Base-by-base conservation (phyloP, 1,139 yeast genomes). In the Nakaseomyces glabratus region DNA sequence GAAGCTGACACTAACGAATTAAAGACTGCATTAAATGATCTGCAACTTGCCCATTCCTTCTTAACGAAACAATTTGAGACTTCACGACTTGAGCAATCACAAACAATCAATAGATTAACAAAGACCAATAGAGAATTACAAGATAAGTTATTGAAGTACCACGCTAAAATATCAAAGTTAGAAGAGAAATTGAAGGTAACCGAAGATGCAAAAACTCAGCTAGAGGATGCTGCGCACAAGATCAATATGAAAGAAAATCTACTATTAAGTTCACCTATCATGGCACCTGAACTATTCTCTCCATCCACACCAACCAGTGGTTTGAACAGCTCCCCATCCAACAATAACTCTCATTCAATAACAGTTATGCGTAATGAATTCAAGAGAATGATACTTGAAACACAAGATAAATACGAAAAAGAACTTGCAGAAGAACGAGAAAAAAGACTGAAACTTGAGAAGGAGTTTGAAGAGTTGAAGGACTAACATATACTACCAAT, bases 11-110 rank as follows among this genome's bases (percentile, higher is more conserved):
- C 26, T 24, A 14, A 35, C 25, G 52, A 47, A 13, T 35, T 49
- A 19, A 45, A 48, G 26, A 51, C 53, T 2, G 61, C 61, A 3
- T 45, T 56, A 21, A 45, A 48, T 19, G 62, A 57, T 40, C 36
- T 57, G 20, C 55, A 57, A 37, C 36, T 57, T 24, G 62, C 62
- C 7, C 58, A 57, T 35, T 55, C 43, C 31, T 57, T 55, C 30
- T 34, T 57, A 31, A 57, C 59, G 5, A 53, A 53, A 25, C 52
- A 55, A 30, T 57, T 51, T 31, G 57, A 52, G 28, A 45, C 47
- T 25, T 60, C 56, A 34, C 47, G 60, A 31, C 41, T 44, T 6
- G 54, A 52, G 19, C 48, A 55, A 32, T 30, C 45, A 13, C 46
- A 47, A 31, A 51, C 51, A 26, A 53, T 55, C 16, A 58, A 55